Evolutionary conservation across 192 early-diverging fungal genomes (phyloP).

Genomic region (Gonapodya prolifera): DNA sequence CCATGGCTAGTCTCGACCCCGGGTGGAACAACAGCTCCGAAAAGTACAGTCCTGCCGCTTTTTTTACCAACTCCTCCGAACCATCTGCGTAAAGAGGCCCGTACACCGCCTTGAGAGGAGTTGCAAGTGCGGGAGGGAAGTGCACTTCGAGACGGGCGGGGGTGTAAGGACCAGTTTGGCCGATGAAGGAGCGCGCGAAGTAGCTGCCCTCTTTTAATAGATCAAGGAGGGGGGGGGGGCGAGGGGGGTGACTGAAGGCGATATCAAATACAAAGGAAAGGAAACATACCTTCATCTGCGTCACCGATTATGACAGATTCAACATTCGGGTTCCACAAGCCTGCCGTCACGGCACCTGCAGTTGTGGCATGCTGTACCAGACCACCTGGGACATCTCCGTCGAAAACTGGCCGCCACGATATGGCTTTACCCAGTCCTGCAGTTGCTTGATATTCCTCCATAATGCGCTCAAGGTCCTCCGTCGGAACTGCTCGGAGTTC

Average conservation of each 20-base stretch:
- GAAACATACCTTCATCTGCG: not conserved
- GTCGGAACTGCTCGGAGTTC: not conserved
- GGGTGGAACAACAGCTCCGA: not conserved
- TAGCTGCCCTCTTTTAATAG: not conserved
- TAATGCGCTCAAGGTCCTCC: not conserved
- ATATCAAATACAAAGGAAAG: no score
- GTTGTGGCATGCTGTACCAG: not conserved
- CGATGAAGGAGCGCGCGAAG: not conserved
- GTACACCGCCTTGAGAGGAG: not conserved
- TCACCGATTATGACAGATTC: not conserved
- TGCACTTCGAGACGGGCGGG: not conserved
- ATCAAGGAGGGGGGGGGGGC: no score
- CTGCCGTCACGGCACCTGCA: not conserved
- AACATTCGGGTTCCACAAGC: not conserved
- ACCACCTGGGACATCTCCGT: not conserved
- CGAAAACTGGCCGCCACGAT: not conserved
- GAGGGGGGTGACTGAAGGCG: no score
- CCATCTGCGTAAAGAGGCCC: not conserved
- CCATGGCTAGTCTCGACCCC: not conserved
- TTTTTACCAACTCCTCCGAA: not conserved
- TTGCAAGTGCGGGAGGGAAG: not conserved
- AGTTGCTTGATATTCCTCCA: not conserved
- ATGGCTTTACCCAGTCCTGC: no score
- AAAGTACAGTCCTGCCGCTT: not conserved
- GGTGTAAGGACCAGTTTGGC: not conserved